Base-by-base conservation (phyloP, 306 rosid species). In the Prunus padus region DNA sequence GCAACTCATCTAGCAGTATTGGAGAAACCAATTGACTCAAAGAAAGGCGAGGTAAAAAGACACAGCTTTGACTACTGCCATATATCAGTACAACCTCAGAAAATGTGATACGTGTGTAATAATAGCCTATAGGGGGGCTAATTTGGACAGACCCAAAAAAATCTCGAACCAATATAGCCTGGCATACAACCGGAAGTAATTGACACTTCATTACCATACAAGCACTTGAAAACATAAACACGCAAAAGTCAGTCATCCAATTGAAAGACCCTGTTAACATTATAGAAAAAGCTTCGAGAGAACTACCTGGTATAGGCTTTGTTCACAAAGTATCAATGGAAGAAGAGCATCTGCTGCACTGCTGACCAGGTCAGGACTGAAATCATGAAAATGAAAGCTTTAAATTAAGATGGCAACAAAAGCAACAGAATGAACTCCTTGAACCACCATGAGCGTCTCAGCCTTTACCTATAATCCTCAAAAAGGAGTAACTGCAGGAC, bases 291-390 rank as follows among this genome's bases (percentile, higher is more conserved):
- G 20, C 19, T 28, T 60, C 11, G 13, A 51, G 57, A 67, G 51
- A 68, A 68, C 56, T 79, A 94, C 98, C 95, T 92, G 97, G 80
- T 87, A 94, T 37, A 94, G 89, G 81, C 78, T 79, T 84, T 90
- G 94, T 82, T 94, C 96, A 76, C 98, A 94, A 67, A 94, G 96
- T 72, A 94, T 88, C 72, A 92, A 59, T 0, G 97, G 97, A 80
- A 94, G 88, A 72, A 94, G 97, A 44, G 98, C 97, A 81, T 92
- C 98, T n/a, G 98, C 97, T n/a, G 96, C 98, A 76, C 86, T 83
- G 72, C 98, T 81, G 80, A 86, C 83, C 80, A 95, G 86, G 81
- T 94, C 97, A 49, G 89, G 90, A 83, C 98, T 94, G 89, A 72
- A 74, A 81, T 47, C 71, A 74, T 65, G 82, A 71, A 71, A 51